Evolutionary conservation across 2,329 filamentous ascomycete species (phyloP), one percentile per base, ranked within the genome.

Genomic region (Fusarium drepaniforme): DNA sequence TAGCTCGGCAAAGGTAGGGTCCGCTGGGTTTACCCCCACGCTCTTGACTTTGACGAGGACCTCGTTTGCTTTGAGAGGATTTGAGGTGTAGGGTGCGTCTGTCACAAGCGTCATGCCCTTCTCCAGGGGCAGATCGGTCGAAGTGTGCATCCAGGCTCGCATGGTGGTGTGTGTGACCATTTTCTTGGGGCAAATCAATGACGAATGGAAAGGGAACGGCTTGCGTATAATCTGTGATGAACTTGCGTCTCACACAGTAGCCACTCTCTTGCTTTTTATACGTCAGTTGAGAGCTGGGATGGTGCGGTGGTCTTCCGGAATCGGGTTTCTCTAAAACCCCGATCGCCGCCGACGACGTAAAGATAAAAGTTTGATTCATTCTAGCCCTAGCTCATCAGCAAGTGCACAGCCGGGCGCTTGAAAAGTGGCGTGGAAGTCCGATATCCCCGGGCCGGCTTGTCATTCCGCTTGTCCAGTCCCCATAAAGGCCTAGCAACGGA

Each of bases 71-170:
- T 59, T 59, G 37, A 40, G 37, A 21, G 56, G 56, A 59, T 59
- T 23, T 35, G 56, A 59, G 28, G 56, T 35, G 40, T 59, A 59
- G 2, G 56, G 33, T 25, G 56, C 56, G 11, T 59, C 56, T 42
- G 11, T 18, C n/a, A 59, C n/a, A 40, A 59, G 56, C n/a, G 56
- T 42, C 56, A 42, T 59, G 21, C 56, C 56, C 33, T 59, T 59
- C 21, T 59, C 56, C 18, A 59, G 35, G 30, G 56, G 56, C 21
- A 59, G 56, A 38, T 59, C 37, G 33, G 56, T 59, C 11, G 56
- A 59, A 25, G 56, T 59, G 35, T 59, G 56, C 56, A 40, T 59
- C 56, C 56, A 59, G 16, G 56, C 56, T 37, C 56, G 56, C 56
- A 59, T 59, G 21, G 35, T 59, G 11, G 8, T 59, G 16, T n/a